Conservation (phyloP, 768 basidiomycete species). For the Suillus fuscotomentosus region DNA sequence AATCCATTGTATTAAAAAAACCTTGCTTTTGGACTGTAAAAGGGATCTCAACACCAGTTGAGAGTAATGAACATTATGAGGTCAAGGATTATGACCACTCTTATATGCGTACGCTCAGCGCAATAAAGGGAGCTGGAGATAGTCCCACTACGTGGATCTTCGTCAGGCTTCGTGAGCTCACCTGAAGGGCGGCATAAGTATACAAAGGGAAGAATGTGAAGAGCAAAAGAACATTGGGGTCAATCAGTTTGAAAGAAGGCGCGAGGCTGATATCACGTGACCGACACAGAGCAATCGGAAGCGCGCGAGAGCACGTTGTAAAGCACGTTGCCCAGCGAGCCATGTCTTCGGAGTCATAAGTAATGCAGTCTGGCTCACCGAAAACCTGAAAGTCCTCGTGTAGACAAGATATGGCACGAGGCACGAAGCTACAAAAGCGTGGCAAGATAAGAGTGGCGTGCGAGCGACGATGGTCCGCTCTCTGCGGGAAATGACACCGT, state of each 20-base stretch:
- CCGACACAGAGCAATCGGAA: slow-evolving; percentile 25
- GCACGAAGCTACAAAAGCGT: slow-evolving; percentile 9
- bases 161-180: not conserved
- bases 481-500: no score
- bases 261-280: slow-evolving; percentile 16
- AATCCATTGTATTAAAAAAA: not conserved
- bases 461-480: not conserved
- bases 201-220: slow-evolving; percentile 13
- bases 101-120: not conserved
- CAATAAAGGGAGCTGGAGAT: not conserved
- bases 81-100: not conserved
- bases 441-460: slow-evolving; percentile 7
- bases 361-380: not conserved
- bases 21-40: not conserved
- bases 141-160: not conserved
- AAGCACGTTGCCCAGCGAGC: not conserved
- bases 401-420: slow-evolving; percentile 13
- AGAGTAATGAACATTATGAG: not conserved
- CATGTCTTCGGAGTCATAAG: not conserved
- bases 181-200: slow-evolving; percentile 20
- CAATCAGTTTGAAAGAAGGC: not conserved
- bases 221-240: not conserved
- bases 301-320: slow-evolving; percentile 24
- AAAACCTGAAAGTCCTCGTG: slow-evolving; percentile 1
- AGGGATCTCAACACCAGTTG: not conserved